Evolutionary conservation across 1,139 yeast genomes (phyloP).

Genomic region (Yamadazyma dendronema): DNA sequence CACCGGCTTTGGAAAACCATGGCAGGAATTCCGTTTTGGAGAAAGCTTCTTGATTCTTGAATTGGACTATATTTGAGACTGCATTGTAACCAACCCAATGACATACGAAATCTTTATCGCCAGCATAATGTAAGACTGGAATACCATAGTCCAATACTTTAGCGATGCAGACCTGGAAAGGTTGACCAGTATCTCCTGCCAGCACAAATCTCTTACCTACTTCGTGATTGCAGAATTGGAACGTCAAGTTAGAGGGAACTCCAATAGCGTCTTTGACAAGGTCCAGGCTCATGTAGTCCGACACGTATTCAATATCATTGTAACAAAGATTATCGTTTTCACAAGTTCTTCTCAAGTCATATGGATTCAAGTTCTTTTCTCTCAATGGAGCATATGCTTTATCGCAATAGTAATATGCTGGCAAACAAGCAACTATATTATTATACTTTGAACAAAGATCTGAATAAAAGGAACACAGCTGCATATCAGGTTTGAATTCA

Average conservation of each 20-base stretch:
- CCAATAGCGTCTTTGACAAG: slow-evolving; percentile 64
- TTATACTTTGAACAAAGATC: slow-evolving; percentile 18
- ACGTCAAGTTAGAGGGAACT: slow-evolving; percentile 52
- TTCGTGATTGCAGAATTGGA: slow-evolving; percentile 54
- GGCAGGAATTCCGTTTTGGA: slow-evolving; percentile 30
- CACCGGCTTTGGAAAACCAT: slow-evolving; percentile 38
- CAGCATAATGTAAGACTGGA: slow-evolving; percentile 40
- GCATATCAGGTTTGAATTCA: background rate
- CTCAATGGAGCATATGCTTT: slow-evolving; percentile 50
- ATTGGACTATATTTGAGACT: slow-evolving; percentile 32
- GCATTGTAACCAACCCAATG: slow-evolving; percentile 42
- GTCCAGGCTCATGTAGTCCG: slow-evolving; percentile 57
- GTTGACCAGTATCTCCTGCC: slow-evolving; percentile 62
- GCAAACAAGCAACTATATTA: slow-evolving; percentile 50
- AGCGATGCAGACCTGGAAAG: slow-evolving; percentile 62
- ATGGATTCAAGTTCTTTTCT: slow-evolving; percentile 63
- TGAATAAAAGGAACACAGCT: background rate
- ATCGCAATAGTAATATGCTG: slow-evolving; percentile 46
- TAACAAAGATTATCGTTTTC: slow-evolving; percentile 55
- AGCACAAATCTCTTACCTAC: slow-evolving; percentile 51
- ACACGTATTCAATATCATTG: slow-evolving; percentile 52
- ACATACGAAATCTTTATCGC: slow-evolving; percentile 40
- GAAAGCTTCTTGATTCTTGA: slow-evolving; percentile 27
- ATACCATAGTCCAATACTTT: slow-evolving; percentile 52
- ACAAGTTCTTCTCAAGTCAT: slow-evolving; percentile 65